Base-by-base conservation (phyloP, 1,284 basidiomycete species). In the Malassezia cuniculi region DNA sequence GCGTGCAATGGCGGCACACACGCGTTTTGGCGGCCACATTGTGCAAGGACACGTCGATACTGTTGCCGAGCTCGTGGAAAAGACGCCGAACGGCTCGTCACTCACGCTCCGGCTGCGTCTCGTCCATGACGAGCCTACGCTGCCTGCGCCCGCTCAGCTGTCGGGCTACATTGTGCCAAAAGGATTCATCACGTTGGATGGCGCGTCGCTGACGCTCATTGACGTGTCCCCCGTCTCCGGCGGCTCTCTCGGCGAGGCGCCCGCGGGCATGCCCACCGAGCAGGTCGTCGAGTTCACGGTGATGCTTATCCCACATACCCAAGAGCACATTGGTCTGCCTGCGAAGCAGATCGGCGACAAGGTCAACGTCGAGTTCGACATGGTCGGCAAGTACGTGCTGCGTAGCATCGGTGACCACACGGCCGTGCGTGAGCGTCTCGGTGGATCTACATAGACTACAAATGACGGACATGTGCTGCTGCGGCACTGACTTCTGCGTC, bases 1-100 rank as follows among this genome's bases (percentile, higher is more conserved):
- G 71, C 85, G 82, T 32, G 86, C 90, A 57, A 85, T 87, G 78
- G 79, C 78, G 11, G 80, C 81, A 1, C 82, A 90, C 70, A 79
- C 79, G 8, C 75, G 90, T 30, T 94, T 97, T 60, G 90, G 90
- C 19, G 90, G 90, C 5, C 90, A 99, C 68, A 89, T 94, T 66
- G 93, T 97, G 5, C 90, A 95, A 37, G 59, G 61, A 20, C 66
- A 45, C 52, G 82, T 97, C 47, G 93, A 99, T 62, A 78, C 77
- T 5, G 90, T 85, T 2, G 87, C 62, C 26, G 37, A 51, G 34
- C 55, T 66, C 16, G 48, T 45, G 6, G 74, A 76, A 9, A 76
- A 76, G 32, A 71, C 68, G 4, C 72, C 75, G 9, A 93, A 94
- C 57, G 87, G 85, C 11, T 85, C 90, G 59, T 93, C 87, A 8